phyloP scores from a whole-genome alignment of 306 rosid genomes.

The Medicago ruthenica region DNA sequence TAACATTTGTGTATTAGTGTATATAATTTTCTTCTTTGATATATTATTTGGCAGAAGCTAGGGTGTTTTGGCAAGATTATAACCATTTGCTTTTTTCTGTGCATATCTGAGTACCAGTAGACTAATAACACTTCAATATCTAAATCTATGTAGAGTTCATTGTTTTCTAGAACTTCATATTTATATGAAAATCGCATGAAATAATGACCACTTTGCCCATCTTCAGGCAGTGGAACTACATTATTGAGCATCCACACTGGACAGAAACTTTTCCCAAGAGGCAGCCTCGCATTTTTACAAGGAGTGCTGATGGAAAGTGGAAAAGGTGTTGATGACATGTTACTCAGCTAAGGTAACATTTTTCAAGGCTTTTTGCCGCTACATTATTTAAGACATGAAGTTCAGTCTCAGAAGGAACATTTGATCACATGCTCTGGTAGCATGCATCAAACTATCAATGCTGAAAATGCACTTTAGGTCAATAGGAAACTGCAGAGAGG shows the following conservation, averaged over 20 bases:
- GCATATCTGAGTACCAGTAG: background rate
- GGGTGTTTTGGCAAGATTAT: background rate
- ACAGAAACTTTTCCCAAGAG: conserved; percentile 64
- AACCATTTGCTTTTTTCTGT: background rate
- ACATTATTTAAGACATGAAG: background rate
- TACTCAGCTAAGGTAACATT: background rate
- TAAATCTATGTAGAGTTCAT: background rate
- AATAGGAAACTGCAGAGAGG: conserved; percentile 13
- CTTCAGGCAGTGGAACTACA: conserved; percentile 70
- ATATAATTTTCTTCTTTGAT: conserved; percentile 19
- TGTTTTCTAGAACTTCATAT: conserved; percentile 16
- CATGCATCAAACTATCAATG: background rate
- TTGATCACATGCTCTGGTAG: background rate
- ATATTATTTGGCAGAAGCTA: conserved; percentile 2
- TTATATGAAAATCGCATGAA: background rate
- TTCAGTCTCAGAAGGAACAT: background rate
- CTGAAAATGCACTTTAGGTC: background rate
- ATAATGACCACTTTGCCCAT: conserved; percentile 7
- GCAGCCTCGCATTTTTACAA: conserved; percentile 67
- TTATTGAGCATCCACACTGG: conserved; percentile 82
- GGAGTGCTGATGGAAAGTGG: conserved; percentile 71
- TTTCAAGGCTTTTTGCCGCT: too few relatives aligned
- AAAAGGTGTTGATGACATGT: conserved; percentile 53
- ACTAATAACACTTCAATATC: conserved; percentile 1
- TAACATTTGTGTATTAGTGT: background rate